Percentiles rank a stretch among this genome's conserved stretches.
Evolutionary conservation across 306 rosid genomes (phyloP).

Genomic region (Lupinus albus): DNA sequence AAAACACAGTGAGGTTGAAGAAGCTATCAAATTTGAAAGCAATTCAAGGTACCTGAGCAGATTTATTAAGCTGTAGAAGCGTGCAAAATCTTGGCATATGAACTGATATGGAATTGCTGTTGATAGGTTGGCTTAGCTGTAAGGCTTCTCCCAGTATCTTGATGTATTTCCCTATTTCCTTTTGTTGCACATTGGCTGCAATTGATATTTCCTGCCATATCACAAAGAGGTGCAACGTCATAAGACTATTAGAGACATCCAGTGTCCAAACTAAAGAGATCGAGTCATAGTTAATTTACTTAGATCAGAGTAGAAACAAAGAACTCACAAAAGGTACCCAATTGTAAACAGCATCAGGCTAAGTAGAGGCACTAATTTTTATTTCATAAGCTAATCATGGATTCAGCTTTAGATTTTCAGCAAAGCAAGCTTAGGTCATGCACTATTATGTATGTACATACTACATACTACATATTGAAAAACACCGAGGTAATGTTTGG

Average conservation of each 20-base stretch:
- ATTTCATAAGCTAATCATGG: neutral
- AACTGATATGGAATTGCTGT: conserved; percentile 92
- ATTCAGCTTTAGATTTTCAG: conserved; percentile 19
- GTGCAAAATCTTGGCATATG: conserved; percentile 98
- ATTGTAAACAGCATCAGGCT: neutral
- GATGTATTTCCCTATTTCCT: conserved; percentile 95
- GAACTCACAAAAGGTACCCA: neutral
- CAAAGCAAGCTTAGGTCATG: neutral
- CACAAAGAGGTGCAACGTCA: conserved; percentile 40
- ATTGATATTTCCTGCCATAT: conserved; percentile 83
- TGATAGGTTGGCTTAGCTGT: conserved; percentile 94
- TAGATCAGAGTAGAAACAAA: neutral
- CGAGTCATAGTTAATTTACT: neutral
- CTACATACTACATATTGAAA: neutral
- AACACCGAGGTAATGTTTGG: neutral
- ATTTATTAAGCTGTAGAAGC: conserved; percentile 92
- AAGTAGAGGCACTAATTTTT: neutral
- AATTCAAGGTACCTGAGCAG: conserved; percentile 77
- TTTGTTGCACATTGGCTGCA: conserved; percentile 92
- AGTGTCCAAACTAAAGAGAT: conserved; percentile 11
- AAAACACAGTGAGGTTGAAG: conserved; percentile 4
- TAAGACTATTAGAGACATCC: conserved; percentile 12
- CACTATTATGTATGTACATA: neutral
- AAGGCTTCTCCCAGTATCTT: conserved; percentile 96
- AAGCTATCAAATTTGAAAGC: conserved; percentile 15